Evolutionary conservation across 2,329 filamentous ascomycete species (phyloP).

Genomic region (Pseudopyricularia javanii): DNA sequence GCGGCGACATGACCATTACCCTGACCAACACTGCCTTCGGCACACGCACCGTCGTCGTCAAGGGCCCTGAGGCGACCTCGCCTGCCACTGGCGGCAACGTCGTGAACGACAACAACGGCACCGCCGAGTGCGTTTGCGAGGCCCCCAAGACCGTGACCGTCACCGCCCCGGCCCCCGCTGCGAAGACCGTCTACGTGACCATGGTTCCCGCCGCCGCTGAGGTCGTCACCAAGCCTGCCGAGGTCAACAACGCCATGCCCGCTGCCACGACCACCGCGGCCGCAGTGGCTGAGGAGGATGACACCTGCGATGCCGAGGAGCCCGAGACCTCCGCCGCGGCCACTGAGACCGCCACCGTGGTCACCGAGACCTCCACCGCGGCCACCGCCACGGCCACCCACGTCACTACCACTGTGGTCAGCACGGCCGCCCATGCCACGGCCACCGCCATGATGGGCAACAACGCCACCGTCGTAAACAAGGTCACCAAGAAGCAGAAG

Average conservation of each 20-base stretch:
- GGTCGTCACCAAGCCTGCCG: neutral
- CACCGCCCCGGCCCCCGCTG: neutral
- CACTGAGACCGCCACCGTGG: neutral
- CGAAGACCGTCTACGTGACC: neutral
- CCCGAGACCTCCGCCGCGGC: neutral
- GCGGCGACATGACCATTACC: conserved; percentile 10
- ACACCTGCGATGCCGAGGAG: conserved; percentile 1
- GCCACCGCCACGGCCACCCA: neutral
- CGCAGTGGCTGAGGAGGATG: neutral
- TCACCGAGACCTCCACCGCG: no score
- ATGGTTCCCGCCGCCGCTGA: no score
- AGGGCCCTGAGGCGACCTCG: conserved; percentile 1
- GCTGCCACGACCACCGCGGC: neutral
- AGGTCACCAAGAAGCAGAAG: neutral
- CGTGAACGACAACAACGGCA: neutral
- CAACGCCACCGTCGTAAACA: neutral
- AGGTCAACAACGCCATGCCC: neutral
- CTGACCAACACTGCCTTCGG: conserved; percentile 13
- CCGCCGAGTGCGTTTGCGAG: neutral
- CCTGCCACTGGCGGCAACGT: conserved; percentile 3
- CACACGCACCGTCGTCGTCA: conserved; percentile 8
- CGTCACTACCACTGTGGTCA: neutral
- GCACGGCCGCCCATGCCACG: neutral
- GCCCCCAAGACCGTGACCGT: neutral
- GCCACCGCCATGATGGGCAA: neutral